Conservation (phyloP, 495 filamentous ascomycete species). For the Neurospora sp. region DNA sequence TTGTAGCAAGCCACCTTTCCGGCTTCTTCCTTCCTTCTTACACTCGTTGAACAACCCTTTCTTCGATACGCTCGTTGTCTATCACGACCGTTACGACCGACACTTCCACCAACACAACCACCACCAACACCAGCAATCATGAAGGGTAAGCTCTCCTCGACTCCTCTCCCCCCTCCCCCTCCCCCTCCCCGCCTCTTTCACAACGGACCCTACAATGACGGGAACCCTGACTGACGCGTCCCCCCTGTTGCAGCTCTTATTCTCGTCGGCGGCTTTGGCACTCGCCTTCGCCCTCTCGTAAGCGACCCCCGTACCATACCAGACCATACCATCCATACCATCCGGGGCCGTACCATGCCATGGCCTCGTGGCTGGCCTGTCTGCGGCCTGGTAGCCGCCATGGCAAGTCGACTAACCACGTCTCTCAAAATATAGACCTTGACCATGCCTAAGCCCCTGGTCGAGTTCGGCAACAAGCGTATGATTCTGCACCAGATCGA, state of each 20-base stretch:
- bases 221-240: not conserved
- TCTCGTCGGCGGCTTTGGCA: constrained; percentile 98
- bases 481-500: constrained; percentile 99
- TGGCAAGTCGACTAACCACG: constrained; percentile 13
- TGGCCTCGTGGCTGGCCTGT: not conserved
- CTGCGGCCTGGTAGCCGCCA: constrained; percentile 3
- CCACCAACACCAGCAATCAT: constrained; percentile 22
- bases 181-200: not conserved
- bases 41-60: constrained; percentile 18
- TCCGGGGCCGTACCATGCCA: not conserved
- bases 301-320: constrained; percentile 22
- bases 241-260: constrained; percentile 62
- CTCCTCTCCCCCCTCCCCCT: not conserved
- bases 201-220: not conserved
- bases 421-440: constrained; percentile 53
- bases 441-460: constrained; percentile 92
- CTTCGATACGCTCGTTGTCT: constrained; percentile 8
- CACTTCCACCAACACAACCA: constrained; percentile 7
- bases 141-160: constrained; percentile 37
- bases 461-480: constrained; percentile 96
- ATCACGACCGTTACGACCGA: not conserved
- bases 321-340: constrained; percentile 3
- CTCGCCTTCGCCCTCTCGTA: constrained; percentile 94
- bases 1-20: constrained; percentile 1
- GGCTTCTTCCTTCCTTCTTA: constrained; percentile 18